These are phyloP conservation scores for Ilyonectria sp. DNA, from an alignment of 2,329 filamentous ascomycete species.

Conservation along the genomic window DNA sequence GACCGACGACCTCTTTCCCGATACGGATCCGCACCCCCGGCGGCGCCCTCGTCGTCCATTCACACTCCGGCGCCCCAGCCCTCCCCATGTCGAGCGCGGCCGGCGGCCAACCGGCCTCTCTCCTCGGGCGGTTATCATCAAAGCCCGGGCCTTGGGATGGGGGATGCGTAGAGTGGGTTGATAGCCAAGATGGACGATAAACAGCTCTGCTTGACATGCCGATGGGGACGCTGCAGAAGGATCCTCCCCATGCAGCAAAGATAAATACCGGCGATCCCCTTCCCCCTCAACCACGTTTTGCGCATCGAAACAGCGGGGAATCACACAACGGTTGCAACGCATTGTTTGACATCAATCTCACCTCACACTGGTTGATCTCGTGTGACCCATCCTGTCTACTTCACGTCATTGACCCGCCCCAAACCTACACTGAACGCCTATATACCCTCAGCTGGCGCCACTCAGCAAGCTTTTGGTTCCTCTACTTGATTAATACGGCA, in stretches of 20 bases:
- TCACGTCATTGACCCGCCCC: slow-evolving; percentile 41
- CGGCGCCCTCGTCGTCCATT: slow-evolving; percentile 26
- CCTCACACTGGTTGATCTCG: slow-evolving; percentile 10
- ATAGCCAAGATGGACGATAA: slow-evolving; percentile 24
- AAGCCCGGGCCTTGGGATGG: slow-evolving; percentile 39
- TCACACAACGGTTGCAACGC: slow-evolving; percentile 25
- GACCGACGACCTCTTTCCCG: slow-evolving; percentile 32
- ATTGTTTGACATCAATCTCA: slow-evolving; percentile 26
- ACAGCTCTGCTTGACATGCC: slow-evolving; percentile 1
- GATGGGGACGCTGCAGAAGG: slow-evolving; percentile 17
- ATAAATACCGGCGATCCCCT: slow-evolving; percentile 41
- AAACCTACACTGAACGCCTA: slow-evolving; percentile 16
- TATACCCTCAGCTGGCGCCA: background rate
- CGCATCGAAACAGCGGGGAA: slow-evolving; percentile 37
- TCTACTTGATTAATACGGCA: background rate
- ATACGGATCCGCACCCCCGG: slow-evolving; percentile 30
- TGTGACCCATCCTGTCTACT: slow-evolving; percentile 23
- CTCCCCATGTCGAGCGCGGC: slow-evolving; percentile 34
- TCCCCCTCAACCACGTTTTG: slow-evolving; percentile 33
- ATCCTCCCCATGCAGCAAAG: slow-evolving; percentile 17
- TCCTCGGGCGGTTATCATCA: slow-evolving; percentile 45
- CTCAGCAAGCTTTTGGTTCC: background rate
- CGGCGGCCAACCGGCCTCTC: slow-evolving; percentile 40
- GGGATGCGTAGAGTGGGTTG: slow-evolving; percentile 15
- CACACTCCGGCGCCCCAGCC: slow-evolving; percentile 24